Conservation (phyloP, 2,329 filamentous ascomycete species). For the Aspergillus versicolor region DNA sequence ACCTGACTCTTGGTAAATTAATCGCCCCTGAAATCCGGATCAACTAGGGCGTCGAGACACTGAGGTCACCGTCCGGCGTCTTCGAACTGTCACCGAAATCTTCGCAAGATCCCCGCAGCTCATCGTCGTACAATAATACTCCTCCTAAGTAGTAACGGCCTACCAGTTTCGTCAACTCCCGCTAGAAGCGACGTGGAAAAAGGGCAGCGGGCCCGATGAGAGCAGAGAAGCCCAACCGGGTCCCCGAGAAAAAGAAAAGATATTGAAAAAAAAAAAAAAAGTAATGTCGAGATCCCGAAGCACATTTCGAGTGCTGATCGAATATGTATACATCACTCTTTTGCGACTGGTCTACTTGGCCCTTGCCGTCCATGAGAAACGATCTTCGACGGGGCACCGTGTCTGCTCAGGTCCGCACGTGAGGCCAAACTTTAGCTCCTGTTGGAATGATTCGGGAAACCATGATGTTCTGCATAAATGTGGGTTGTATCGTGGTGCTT, state of each 20-base stretch:
- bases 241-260: constrained; percentile 8
- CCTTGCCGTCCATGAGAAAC: neutral
- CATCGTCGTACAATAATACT: neutral
- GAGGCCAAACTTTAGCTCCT: constrained; percentile 8
- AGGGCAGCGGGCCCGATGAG: neutral
- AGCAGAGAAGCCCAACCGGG: neutral
- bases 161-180: neutral
- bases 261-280: neutral
- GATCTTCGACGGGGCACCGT: neutral
- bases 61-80: neutral
- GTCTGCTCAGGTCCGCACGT: constrained; percentile 9
- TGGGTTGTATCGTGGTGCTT: constrained; percentile 9
- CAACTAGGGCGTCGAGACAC: neutral
- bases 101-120: neutral
- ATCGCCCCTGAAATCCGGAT: neutral
- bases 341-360: neutral
- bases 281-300: neutral
- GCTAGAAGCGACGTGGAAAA: constrained; percentile 11
- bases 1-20: neutral
- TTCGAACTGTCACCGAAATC: neutral
- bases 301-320: neutral
- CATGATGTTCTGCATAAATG: constrained; percentile 21
- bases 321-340: neutral
- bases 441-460: constrained; percentile 8
- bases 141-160: neutral